phyloP scores from a whole-genome alignment of 495 filamentous ascomycete species.

The Penicillium canariense region DNA sequence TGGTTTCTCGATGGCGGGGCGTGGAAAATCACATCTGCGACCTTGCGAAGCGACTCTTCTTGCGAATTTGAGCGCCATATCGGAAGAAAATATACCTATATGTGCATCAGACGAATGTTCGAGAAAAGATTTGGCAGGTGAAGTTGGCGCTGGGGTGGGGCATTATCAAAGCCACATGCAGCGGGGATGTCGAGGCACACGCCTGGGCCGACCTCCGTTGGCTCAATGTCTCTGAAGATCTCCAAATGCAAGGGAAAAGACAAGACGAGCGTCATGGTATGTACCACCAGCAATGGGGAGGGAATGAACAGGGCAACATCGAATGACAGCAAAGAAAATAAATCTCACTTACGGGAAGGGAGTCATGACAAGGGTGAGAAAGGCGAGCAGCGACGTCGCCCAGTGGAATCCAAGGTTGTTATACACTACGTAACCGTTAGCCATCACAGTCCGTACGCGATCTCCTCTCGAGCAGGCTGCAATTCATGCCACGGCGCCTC shows the following conservation, averaged over 20 bases:
- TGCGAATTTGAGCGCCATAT: conserved; percentile 55
- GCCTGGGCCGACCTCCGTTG: neutral
- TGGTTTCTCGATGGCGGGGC: neutral
- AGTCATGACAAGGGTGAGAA: conserved; percentile 65
- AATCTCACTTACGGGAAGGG: conserved; percentile 65
- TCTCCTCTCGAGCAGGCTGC: neutral
- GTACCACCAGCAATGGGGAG: neutral
- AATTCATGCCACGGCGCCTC: neutral
- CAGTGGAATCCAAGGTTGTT: conserved; percentile 66
- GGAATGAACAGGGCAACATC: neutral
- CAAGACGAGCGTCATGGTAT: conserved; percentile 14
- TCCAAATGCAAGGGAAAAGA: conserved; percentile 18
- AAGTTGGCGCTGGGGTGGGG: neutral
- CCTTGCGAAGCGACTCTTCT: conserved; percentile 52
- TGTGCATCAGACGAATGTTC: conserved; percentile 4
- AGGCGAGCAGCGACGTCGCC: conserved; percentile 67
- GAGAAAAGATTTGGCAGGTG: neutral
- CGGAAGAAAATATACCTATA: conserved; percentile 61
- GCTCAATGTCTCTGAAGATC: neutral
- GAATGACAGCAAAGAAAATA: neutral
- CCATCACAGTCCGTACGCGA: conserved; percentile 18
- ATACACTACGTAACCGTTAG: conserved; percentile 55
- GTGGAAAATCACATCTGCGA: conserved; percentile 21
- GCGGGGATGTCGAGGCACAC: neutral
- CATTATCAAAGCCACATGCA: conserved; percentile 6